Percentiles rank a stretch among this genome's conserved stretches.
These are phyloP conservation scores for Volvariella volvacea DNA, from an alignment of 1,284 basidiomycete species.

Conservation along the genomic window DNA sequence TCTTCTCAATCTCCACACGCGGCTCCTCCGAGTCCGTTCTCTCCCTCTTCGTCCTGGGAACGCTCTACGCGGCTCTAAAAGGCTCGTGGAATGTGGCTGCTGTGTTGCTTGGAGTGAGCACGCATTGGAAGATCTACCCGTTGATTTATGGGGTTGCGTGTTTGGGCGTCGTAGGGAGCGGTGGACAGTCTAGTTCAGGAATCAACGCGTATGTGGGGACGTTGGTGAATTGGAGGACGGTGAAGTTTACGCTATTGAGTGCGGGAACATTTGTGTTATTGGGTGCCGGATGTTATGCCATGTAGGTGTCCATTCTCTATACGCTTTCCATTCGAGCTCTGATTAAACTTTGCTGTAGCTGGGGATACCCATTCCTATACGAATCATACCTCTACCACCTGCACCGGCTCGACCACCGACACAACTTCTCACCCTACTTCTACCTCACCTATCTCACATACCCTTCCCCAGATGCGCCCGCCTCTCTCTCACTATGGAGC, in stretches of 20 bases:
- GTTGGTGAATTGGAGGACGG: conserved; percentile 48
- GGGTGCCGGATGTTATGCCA: conserved; percentile 61
- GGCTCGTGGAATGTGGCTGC: conserved; percentile 59
- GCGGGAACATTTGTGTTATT: conserved; percentile 65
- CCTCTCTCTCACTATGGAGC: conserved; percentile 37
- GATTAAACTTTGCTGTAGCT: conserved; percentile 41
- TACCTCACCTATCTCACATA: conserved; percentile 87
- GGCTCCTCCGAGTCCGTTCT: conserved; percentile 93
- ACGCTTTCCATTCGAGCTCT: conserved; percentile 4
- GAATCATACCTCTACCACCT: conserved; percentile 95
- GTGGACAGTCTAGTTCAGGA: conserved; percentile 13
- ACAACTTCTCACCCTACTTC: conserved; percentile 98
- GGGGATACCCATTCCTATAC: conserved; percentile 89
- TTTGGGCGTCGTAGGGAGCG: conserved; percentile 54
- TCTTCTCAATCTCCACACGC: conserved; percentile 93
- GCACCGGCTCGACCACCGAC: conserved; percentile 87
- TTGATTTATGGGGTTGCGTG: conserved; percentile 83
- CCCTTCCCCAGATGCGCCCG: conserved; percentile 27
- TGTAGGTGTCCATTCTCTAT: conserved; percentile 49
- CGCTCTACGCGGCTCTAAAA: conserved; percentile 55
- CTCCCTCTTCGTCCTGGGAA: conserved; percentile 72
- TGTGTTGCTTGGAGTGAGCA: conserved; percentile 67
- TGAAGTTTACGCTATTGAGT: conserved; percentile 67
- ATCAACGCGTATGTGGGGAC: conserved; percentile 24
- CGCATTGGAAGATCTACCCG: conserved; percentile 96